Conservation (phyloP, 2,329 filamentous ascomycete species). For the Leptographium galeiforme region DNA sequence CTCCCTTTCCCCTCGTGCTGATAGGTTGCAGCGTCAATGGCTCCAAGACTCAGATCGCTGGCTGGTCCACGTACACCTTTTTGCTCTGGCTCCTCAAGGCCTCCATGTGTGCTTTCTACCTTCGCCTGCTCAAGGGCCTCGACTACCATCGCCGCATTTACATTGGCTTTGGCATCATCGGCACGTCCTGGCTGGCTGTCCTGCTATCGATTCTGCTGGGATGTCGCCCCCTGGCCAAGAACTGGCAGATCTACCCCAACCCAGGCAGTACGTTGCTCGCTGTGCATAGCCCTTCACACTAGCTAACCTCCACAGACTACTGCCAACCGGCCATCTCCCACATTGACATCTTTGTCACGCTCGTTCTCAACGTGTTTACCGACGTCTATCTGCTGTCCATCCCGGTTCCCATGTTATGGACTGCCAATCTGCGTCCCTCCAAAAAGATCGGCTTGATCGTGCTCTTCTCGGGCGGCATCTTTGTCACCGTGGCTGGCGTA, state of each 20-base stretch:
- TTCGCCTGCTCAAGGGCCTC: slow-evolving; percentile 19
- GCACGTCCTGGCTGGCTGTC: slow-evolving; percentile 19
- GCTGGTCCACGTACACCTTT: slow-evolving; percentile 15
- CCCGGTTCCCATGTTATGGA: slow-evolving; percentile 37
- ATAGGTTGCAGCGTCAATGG: slow-evolving; percentile 16
- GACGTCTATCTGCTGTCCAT: slow-evolving; percentile 27
- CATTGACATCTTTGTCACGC: slow-evolving; percentile 23
- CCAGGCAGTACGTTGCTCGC: slow-evolving; percentile 21
- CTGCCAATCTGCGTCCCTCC: slow-evolving; percentile 29
- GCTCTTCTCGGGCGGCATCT: slow-evolving; percentile 41
- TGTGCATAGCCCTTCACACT: neutral
- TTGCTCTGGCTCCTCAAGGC: slow-evolving; percentile 16
- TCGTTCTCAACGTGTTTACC: slow-evolving; percentile 25
- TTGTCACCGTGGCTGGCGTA: slow-evolving; percentile 40
- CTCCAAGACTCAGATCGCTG: slow-evolving; percentile 21
- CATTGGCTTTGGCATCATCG: slow-evolving; percentile 21
- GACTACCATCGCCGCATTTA: slow-evolving; percentile 17
- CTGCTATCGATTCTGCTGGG: slow-evolving; percentile 20
- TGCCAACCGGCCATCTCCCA: slow-evolving; percentile 26
- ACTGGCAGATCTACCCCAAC: slow-evolving; percentile 29
- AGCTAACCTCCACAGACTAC: slow-evolving; percentile 13
- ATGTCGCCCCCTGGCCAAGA: slow-evolving; percentile 21
- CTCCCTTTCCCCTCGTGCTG: neutral
- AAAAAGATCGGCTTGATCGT: slow-evolving; percentile 39
- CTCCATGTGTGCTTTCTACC: slow-evolving; percentile 18